Evolutionary conservation across 176 grass and related monocot genomes (phyloP), one percentile per base, ranked within the genome.

Genomic region (Chloris gayana): DNA sequence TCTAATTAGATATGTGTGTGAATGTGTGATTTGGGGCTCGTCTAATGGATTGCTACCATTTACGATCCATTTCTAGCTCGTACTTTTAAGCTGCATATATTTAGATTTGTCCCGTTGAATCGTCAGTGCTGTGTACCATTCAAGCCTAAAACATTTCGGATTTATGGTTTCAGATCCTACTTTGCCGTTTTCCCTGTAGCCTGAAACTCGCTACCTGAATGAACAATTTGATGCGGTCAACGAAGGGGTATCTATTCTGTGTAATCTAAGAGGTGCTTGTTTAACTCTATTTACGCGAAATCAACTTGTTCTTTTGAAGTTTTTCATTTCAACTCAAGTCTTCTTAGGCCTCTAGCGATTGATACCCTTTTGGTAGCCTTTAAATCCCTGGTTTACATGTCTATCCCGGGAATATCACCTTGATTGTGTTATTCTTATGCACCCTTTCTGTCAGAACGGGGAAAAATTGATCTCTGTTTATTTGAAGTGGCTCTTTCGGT

Each of bases 151-250:
- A 2, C 15, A 5, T 51, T 59, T 37, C 76, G 17, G 7, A n/a
- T 58, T 54, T 66, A 59, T 32, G 69, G 38, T 26, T 10, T 35
- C n/a, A 70, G 51, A 15, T 64, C 42, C 1, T 64, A 14, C 35
- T 63, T 64, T 64, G 76, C 69, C 64, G 56, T 75, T 85, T 89
- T 58, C 77, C 14, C 25, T 12, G 17, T 39, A 25, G 64, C 22
- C 13, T 31, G 59, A 73, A 38, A 2, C 22, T 22, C 25, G n/a
- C 1, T 35, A 68, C 42, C 6, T 21, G 19, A 29, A 44, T 67
- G 72, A 89, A 72, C 34, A 38, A 71, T 64, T 72, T 65, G 56
- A 47, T 81, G 39, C 4, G 33, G 49, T 60, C 24, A 76, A 71
- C 17, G 65, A 31, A 14, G 54, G 3, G 56, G 11, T 9, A 35